Evolutionary conservation across 1,284 basidiomycete genomes (phyloP).

Genomic region (Tilletiaria anomala): DNA sequence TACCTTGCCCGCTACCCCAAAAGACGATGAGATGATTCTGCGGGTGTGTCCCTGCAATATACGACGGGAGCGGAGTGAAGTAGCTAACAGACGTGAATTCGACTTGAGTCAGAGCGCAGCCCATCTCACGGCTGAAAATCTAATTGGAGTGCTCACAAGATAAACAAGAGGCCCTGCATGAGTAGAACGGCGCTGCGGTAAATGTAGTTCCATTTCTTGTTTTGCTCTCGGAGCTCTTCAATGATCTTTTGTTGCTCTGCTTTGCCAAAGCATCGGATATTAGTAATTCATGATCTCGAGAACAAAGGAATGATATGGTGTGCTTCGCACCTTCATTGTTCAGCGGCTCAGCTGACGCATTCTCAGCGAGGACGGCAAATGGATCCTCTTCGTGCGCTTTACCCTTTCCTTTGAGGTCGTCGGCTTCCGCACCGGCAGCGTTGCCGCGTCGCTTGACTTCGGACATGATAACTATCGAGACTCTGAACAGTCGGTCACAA

Average conservation of each 20-base stretch:
- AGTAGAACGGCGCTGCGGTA: constrained; percentile 22
- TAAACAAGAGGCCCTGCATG: constrained; percentile 15
- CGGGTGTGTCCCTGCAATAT: constrained; percentile 29
- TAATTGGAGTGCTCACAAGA: constrained; percentile 13
- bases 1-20: constrained; percentile 22
- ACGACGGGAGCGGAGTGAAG: constrained; percentile 32
- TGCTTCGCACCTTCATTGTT: constrained; percentile 7
- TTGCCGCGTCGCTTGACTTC: background rate
- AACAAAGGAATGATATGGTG: background rate
- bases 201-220: constrained; percentile 30
- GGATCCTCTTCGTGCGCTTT: constrained; percentile 4
- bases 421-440: too few species aligned
- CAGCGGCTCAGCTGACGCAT: constrained; percentile 7
- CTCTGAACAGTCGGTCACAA: too few species aligned
- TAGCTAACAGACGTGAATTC: constrained; percentile 9
- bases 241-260: constrained; percentile 31
- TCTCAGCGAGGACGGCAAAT: constrained; percentile 8
- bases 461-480: too few species aligned
- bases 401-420: background rate
- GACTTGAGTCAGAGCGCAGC: background rate
- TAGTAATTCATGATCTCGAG: background rate
- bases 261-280: background rate
- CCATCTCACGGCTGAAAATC: too few species aligned
- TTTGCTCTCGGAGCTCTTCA: constrained; percentile 13
- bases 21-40: constrained; percentile 30